Base-by-base conservation (phyloP, 2,329 filamentous ascomycete genomes). In the Fusarium nelsonii region DNA sequence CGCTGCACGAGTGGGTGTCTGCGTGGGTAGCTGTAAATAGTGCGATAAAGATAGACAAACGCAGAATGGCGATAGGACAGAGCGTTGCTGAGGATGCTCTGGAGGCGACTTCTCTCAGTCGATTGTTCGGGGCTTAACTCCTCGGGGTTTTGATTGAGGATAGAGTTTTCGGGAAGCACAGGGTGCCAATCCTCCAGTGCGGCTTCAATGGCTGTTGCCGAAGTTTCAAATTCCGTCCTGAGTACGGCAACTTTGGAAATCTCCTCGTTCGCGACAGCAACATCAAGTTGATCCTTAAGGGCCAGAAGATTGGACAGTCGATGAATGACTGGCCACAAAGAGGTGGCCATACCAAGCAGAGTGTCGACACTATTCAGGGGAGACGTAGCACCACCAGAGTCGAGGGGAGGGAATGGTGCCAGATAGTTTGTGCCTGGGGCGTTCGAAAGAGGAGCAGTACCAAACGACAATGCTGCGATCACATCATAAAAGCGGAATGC, bases 401-500 rank as follows among this genome's bases (percentile, higher is more conserved):
- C 80, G n/a, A 83, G 74, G 3, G 83, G 81, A 16, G 84, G 81
- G 39, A 85, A 79, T 2, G 84, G 83, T 4, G 83, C 75, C 4
- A 85, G 78, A 26, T 82, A 81, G 16, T 82, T 81, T 7, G 81
- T 80, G 14, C 82, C 81, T 4, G 85, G 83, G 4, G 84, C 81
- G 14, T 79, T 82, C 2, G 85, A 85, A 14, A 89, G 80, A 3
- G 87, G 87, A 6, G 86, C 80, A 14, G 85, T 88, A 56, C 87
- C 87, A 51, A 89, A 83, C 0, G 88, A 90, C 32, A 90, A 78
- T 2, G 88, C 87, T 8, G 87, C 84, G 58, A 90, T 90, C 23
- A 90, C 88, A 73, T 90, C 88, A 77, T 90, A 90, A 70, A 90
- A 90, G 8, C 86, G 84, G 69, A 90, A 90, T 2, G 87, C 87